phyloP scores from a whole-genome alignment of 2,329 filamentous ascomycete species.

The Paecilomyces sp. region DNA sequence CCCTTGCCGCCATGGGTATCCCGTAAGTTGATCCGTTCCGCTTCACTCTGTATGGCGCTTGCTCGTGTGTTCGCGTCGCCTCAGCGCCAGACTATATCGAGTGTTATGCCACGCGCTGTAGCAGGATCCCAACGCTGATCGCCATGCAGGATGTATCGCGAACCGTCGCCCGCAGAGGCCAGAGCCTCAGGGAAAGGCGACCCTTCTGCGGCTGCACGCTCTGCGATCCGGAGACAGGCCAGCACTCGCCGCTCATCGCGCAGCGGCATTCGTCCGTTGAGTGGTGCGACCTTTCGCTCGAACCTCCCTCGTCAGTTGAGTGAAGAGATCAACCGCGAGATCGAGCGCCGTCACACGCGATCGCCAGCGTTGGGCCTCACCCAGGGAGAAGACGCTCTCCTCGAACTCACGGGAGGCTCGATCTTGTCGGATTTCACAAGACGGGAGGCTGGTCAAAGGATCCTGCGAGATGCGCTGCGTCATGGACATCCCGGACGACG shows the following conservation, averaged over 20 bases:
- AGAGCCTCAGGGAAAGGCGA: slow-evolving; percentile 45
- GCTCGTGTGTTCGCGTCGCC: slow-evolving; percentile 7
- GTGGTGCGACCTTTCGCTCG: slow-evolving; percentile 20
- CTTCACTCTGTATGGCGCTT: slow-evolving; percentile 3
- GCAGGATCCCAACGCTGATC: slow-evolving; percentile 12
- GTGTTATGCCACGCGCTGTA: slow-evolving; percentile 1
- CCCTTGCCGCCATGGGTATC: slow-evolving; percentile 29
- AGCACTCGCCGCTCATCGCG: slow-evolving; percentile 26
- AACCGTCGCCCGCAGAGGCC: slow-evolving; percentile 41
- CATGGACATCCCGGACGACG: slow-evolving; percentile 25
- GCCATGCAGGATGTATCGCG: slow-evolving; percentile 46
- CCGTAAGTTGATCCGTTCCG: slow-evolving; percentile 28
- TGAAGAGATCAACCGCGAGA: slow-evolving; percentile 17
- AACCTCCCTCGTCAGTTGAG: slow-evolving; percentile 20
- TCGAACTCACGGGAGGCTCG: slow-evolving; percentile 1
- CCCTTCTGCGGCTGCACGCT: slow-evolving; percentile 46
- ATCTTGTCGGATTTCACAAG: slow-evolving; percentile 18
- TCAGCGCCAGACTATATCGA: slow-evolving; percentile 3
- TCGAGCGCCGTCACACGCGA: slow-evolving; percentile 20
- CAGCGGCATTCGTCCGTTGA: slow-evolving; percentile 17
- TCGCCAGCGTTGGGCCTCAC: slow-evolving; percentile 19
- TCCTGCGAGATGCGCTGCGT: slow-evolving; percentile 27
- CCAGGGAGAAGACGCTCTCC: slow-evolving; percentile 18
- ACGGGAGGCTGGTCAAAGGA: slow-evolving; percentile 26
- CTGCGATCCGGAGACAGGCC: slow-evolving; percentile 50